These are phyloP conservation scores for Cercospora sesami DNA, from an alignment of 2,329 filamentous ascomycete genomes.

Conservation along the genomic window DNA sequence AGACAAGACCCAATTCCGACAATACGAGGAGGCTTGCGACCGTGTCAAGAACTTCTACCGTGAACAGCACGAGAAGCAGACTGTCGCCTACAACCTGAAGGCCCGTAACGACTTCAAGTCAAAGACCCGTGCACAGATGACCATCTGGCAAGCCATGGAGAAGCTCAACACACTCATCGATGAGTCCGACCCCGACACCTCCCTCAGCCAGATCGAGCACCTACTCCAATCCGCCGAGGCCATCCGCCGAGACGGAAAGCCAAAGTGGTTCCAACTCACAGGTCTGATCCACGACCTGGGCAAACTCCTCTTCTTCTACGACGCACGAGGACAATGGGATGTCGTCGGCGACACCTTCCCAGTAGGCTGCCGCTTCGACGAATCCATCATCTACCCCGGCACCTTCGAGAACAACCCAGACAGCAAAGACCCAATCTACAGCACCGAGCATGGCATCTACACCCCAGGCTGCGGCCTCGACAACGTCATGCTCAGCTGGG, in stretches of 20 bases:
- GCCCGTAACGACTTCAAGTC: constrained; percentile 71
- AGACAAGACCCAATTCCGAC: constrained; percentile 76
- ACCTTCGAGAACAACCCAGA: constrained; percentile 80
- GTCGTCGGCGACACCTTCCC: constrained; percentile 86
- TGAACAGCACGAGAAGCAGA: constrained; percentile 70
- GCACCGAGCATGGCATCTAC: constrained; percentile 78
- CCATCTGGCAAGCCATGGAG: constrained; percentile 88
- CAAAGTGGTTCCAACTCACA: constrained; percentile 77
- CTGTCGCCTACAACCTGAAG: constrained; percentile 78
- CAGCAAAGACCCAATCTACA: constrained; percentile 67
- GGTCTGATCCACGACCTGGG: constrained; percentile 78
- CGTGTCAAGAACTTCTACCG: constrained; percentile 84
- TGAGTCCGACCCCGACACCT: constrained; percentile 86
- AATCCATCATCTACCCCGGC: constrained; percentile 75
- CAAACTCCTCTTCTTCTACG: constrained; percentile 78
- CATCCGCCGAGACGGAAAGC: constrained; percentile 80
- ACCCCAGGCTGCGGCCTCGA: constrained; percentile 74
- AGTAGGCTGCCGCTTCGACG: constrained; percentile 72
- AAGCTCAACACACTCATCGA: constrained; percentile 89
- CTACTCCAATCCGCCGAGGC: constrained; percentile 86
- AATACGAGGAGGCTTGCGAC: constrained; percentile 80
- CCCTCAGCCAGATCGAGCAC: constrained; percentile 84
- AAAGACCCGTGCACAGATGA: constrained; percentile 72
- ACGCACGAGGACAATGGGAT: constrained; percentile 86
- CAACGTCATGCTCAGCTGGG: constrained; percentile 88